A percentile compares a stretch with the other conserved stretches of the same genome.
phyloP scores from a whole-genome alignment of 768 basidiomycete species.

The Chiua virens region DNA sequence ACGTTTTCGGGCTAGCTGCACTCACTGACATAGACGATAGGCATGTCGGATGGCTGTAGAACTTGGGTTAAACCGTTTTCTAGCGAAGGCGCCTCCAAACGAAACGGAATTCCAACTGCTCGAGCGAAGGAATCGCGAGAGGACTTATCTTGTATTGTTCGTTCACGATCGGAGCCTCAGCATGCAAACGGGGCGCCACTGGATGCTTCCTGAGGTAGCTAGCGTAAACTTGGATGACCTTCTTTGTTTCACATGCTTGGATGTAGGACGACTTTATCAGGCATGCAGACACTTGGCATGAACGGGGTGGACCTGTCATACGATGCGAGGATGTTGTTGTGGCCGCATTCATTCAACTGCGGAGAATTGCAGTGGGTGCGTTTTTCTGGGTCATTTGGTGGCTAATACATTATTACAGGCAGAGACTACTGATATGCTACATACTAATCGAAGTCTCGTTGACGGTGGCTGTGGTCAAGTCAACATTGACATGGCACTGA shows the following conservation, averaged over 20 bases:
- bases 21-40: slow-evolving; percentile 34
- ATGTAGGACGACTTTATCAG: slow-evolving; percentile 67
- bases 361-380: slow-evolving; percentile 70
- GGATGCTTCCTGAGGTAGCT: slow-evolving; percentile 80
- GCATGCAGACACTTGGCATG: slow-evolving; percentile 70
- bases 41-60: slow-evolving; percentile 89
- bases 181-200: slow-evolving; percentile 82
- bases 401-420: slow-evolving; percentile 42
- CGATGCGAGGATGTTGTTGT: slow-evolving; percentile 84
- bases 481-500: slow-evolving; percentile 71
- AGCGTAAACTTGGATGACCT: not conserved
- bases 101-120: slow-evolving; percentile 66
- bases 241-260: slow-evolving; percentile 11
- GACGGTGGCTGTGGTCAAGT: slow-evolving; percentile 56
- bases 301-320: slow-evolving; percentile 46
- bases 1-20: not conserved
- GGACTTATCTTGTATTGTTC: slow-evolving; percentile 83
- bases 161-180: slow-evolving; percentile 85
- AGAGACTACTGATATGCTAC: slow-evolving; percentile 77
- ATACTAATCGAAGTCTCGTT: slow-evolving; percentile 46
- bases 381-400: not conserved
- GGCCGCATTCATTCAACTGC: slow-evolving; percentile 72
- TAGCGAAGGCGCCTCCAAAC: slow-evolving; percentile 49
- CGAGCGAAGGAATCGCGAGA: slow-evolving; percentile 82
- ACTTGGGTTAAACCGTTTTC: slow-evolving; percentile 73